Conservation (phyloP, 1,284 basidiomycete species). For the Cutaneotrichosporon arboriforme region DNA sequence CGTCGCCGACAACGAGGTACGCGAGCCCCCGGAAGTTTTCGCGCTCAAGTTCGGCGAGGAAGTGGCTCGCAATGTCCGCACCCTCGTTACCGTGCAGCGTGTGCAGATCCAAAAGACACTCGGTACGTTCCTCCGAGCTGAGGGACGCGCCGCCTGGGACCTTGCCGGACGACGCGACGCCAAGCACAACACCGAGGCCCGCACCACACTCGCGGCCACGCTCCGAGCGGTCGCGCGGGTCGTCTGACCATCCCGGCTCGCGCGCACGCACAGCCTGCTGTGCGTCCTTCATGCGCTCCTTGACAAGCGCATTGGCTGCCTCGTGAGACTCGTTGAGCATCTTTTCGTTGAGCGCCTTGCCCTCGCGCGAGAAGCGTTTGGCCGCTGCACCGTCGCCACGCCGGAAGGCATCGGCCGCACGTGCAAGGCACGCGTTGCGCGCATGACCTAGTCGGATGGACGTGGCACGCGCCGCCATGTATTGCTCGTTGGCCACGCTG, state of each 20-base stretch:
- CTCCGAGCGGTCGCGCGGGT: slow-evolving; percentile 67
- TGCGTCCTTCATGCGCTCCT: slow-evolving; percentile 67
- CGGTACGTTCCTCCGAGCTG: slow-evolving; percentile 74
- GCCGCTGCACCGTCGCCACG: slow-evolving; percentile 90
- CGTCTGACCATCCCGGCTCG: slow-evolving; percentile 71
- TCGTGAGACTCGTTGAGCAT: slow-evolving; percentile 78
- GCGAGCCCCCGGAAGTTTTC: slow-evolving; percentile 80
- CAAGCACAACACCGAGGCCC: slow-evolving; percentile 75
- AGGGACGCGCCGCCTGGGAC: slow-evolving; percentile 54
- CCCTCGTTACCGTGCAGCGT: slow-evolving; percentile 87
- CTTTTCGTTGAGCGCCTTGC: slow-evolving; percentile 82
- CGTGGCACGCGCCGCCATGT: slow-evolving; percentile 78
- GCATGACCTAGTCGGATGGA: slow-evolving; percentile 87
- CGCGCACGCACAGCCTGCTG: slow-evolving; percentile 67
- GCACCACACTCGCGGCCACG: slow-evolving; percentile 74
- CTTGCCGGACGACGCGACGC: slow-evolving; percentile 61
- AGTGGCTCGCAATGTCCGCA: slow-evolving; percentile 82
- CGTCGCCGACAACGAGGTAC: slow-evolving; percentile 87
- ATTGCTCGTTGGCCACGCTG: slow-evolving; percentile 67
- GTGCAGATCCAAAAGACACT: slow-evolving; percentile 74
- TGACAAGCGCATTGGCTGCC: slow-evolving; percentile 70
- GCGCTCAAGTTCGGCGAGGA: slow-evolving; percentile 77
- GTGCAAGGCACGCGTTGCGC: slow-evolving; percentile 87
- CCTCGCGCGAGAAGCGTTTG: slow-evolving; percentile 86
- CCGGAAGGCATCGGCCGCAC: slow-evolving; percentile 91